phyloP scores from a whole-genome alignment of 2,329 filamentous ascomycete species.

The Sporothrix pallida region DNA sequence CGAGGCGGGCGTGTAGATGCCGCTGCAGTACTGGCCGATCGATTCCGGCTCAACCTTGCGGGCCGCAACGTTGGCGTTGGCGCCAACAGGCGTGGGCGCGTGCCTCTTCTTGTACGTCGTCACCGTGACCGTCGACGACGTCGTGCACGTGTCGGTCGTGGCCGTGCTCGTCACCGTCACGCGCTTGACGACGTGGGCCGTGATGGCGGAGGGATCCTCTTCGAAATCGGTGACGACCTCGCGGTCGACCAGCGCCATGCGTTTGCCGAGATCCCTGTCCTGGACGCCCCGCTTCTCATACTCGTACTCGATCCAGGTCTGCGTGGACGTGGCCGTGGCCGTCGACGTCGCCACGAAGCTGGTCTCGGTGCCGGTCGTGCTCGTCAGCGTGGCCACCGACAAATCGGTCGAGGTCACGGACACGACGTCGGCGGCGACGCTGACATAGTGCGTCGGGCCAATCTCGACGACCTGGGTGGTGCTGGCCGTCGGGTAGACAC shows the following conservation, averaged over 20 bases:
- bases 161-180: not conserved
- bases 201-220: not conserved
- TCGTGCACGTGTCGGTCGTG: not conserved
- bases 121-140: slow-evolving; percentile 10
- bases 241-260: not conserved
- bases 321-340: not conserved
- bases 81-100: not conserved
- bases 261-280: not conserved
- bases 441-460: not conserved
- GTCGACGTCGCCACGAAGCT: not conserved
- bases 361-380: slow-evolving; percentile 8
- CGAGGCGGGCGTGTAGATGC: not conserved
- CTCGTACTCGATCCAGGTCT: not conserved
- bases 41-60: not conserved
- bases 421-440: not conserved
- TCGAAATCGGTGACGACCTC: not conserved
- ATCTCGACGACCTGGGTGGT: not conserved
- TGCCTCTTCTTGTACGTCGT: not conserved
- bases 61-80: not conserved
- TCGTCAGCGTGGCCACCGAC: not conserved
- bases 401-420: not conserved
- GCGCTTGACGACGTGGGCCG: not conserved
- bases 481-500: not conserved
- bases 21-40: not conserved
- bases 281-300: not conserved